These are phyloP conservation scores for Candida nonsorbophila DNA, from an alignment of 805 yeast genomes.

Conservation along the genomic window DNA sequence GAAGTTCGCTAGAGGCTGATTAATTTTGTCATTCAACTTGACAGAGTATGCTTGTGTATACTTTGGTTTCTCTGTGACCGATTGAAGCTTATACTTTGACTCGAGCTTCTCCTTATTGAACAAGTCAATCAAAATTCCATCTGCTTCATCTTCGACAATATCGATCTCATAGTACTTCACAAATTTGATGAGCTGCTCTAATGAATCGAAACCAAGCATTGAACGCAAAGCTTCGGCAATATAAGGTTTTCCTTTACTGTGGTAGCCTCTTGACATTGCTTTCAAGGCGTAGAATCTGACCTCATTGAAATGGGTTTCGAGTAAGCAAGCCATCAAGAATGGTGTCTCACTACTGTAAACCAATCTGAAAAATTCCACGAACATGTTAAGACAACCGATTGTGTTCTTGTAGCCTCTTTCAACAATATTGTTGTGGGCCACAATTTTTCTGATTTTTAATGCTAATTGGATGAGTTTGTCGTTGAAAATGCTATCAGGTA, in stretches of 20 bases:
- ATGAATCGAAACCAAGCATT: conserved; percentile 64
- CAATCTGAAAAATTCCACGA: conserved; percentile 55
- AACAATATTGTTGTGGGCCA: conserved; percentile 56
- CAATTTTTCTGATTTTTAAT: conserved; percentile 58
- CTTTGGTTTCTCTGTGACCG: conserved; percentile 33
- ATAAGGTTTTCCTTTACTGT: conserved; percentile 66
- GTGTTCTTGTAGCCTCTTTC: conserved; percentile 49
- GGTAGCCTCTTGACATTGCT: conserved; percentile 60
- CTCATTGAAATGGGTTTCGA: conserved; percentile 78
- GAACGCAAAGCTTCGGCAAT: conserved; percentile 41
- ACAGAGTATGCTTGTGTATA: conserved; percentile 28
- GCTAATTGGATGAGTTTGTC: conserved; percentile 65
- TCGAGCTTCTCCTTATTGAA: conserved; percentile 39
- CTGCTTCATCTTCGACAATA: conserved; percentile 22
- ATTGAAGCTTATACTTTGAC: conserved; percentile 30
- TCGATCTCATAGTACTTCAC: conserved; percentile 62
- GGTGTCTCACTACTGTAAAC: conserved; percentile 50
- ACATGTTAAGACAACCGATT: conserved; percentile 55
- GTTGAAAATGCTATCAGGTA: conserved; percentile 54
- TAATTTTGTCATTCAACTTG: conserved; percentile 22
- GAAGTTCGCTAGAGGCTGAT: conserved; percentile 17
- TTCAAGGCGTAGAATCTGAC: conserved; percentile 69
- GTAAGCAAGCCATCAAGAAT: conserved; percentile 61
- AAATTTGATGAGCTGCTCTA: conserved; percentile 48
- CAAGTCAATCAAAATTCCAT: conserved; percentile 28